Base-by-base conservation (phyloP, 2,329 filamentous ascomycete species). In the Septoria linicola region DNA sequence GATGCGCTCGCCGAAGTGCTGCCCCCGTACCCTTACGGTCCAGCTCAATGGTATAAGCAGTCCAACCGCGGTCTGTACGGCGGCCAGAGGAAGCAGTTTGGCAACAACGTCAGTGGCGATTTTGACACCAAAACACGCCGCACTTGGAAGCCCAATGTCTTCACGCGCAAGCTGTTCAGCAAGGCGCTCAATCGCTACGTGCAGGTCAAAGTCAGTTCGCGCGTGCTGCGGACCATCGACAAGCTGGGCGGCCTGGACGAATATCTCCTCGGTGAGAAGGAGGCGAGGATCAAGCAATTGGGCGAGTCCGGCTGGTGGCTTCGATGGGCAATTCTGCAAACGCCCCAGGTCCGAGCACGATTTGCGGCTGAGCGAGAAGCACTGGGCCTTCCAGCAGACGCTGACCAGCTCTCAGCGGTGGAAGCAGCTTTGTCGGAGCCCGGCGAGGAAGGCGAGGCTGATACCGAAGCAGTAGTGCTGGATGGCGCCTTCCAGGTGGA, bases 281-380 rank as follows among this genome's bases (percentile, higher is more conserved):
- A 85, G 13, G 80, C 78, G 34, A 81, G 93, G 58, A 79, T 97
- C 66, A 88, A 85, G 74, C 89, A 96, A 71, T 76, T 99, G 51
- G 93, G 93, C 4, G 83, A 92, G 45, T 86, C 86, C 59, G 93
- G 93, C 5, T 99, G 93, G 93, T 82, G 85, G 62, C 74, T 99
- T 65, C 78, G 93, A 59, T 96, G 90, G 88, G 81, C 88, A 56
- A 76, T 99, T 55, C 89, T 96, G 85, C 88, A 92, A 74, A 90
- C 84, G 3, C 74, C 77, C 1, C 72, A 73, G 16, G 80, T 95
- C 43, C 82, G 84, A 68, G 78, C 80, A 59, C 76, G 80, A 59
- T 88, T 90, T 66, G 78, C 79, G 35, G 68, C 73, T 42, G 78
- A 96, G 74, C 77, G 89, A 54, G 72, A 76, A 51, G 73, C 73